These are phyloP conservation scores for Verticillium isaacii DNA, from an alignment of 2,329 filamentous ascomycete genomes.

Conservation along the genomic window DNA sequence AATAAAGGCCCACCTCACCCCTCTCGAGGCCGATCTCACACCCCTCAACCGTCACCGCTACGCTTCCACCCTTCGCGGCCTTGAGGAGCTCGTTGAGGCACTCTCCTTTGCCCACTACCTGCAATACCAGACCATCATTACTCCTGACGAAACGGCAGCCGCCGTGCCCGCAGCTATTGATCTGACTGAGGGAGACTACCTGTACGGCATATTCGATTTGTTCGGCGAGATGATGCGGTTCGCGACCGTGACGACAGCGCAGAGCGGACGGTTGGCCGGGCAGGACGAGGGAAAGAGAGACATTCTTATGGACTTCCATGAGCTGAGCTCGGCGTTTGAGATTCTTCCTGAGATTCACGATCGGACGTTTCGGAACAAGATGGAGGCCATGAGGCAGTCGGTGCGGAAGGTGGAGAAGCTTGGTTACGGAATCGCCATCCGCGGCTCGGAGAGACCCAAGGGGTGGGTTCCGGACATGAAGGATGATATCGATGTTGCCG, in stretches of 20 bases:
- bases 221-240: slow-evolving; percentile 97
- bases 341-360: slow-evolving; percentile 57
- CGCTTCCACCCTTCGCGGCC: slow-evolving; percentile 70
- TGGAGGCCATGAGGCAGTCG: slow-evolving; percentile 79
- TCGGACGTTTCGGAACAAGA: slow-evolving; percentile 67
- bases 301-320: slow-evolving; percentile 76
- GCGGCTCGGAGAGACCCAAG: slow-evolving; percentile 82
- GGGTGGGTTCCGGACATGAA: slow-evolving; percentile 82
- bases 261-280: slow-evolving; percentile 53
- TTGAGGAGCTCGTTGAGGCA: slow-evolving; percentile 94
- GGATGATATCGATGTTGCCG: not conserved
- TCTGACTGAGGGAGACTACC: slow-evolving; percentile 77
- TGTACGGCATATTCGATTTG: slow-evolving; percentile 88
- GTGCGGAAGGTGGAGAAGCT: slow-evolving; percentile 92
- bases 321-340: slow-evolving; percentile 72
- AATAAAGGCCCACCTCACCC: slow-evolving; percentile 64
- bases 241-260: slow-evolving; percentile 81
- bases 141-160: slow-evolving; percentile 53
- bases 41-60: slow-evolving; percentile 82
- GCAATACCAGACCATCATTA: slow-evolving; percentile 68
- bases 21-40: slow-evolving; percentile 68
- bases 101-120: slow-evolving; percentile 87
- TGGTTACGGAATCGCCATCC: slow-evolving; percentile 80
- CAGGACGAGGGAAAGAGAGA: slow-evolving; percentile 34
- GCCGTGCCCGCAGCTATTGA: slow-evolving; percentile 49